Evolutionary conservation across 169 alveolate species (phyloP).

Genomic region (Plasmodium ovale): DNA sequence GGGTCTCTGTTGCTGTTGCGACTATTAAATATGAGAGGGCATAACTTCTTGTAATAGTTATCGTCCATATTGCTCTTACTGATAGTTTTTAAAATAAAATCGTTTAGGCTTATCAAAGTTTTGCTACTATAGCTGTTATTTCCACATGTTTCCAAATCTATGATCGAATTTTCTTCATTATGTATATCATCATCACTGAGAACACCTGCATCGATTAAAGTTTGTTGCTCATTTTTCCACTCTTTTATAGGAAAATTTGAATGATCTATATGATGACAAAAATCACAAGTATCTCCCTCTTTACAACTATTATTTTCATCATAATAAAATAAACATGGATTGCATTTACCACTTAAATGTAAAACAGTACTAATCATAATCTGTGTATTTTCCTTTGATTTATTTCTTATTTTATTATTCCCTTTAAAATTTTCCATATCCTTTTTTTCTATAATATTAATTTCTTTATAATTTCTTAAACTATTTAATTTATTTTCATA

Average conservation of each 20-base stretch:
- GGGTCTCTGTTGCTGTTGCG: background rate
- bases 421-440: too few relatives aligned
- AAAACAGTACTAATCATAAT: constrained; percentile 67
- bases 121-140: background rate
- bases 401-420: background rate
- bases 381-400: background rate
- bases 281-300: constrained; percentile 83
- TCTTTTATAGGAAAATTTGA: constrained; percentile 81
- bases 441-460: background rate
- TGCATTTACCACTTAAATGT: constrained; percentile 84
- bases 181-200: constrained; percentile 15
- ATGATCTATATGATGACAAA: constrained; percentile 88
- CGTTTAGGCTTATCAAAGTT: background rate
- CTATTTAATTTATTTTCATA: too few relatives aligned
- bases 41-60: background rate
- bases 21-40: background rate
- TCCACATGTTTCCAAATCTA: background rate
- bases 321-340: constrained; percentile 88
- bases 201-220: constrained; percentile 38
- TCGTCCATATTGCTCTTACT: background rate
- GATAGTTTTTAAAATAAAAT: background rate
- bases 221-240: constrained; percentile 88
- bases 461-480: background rate
- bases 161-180: constrained; percentile 13
- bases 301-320: constrained; percentile 88